phyloP scores from a whole-genome alignment of 495 filamentous ascomycete species.

The Aspergillus sclerotioniger region DNA sequence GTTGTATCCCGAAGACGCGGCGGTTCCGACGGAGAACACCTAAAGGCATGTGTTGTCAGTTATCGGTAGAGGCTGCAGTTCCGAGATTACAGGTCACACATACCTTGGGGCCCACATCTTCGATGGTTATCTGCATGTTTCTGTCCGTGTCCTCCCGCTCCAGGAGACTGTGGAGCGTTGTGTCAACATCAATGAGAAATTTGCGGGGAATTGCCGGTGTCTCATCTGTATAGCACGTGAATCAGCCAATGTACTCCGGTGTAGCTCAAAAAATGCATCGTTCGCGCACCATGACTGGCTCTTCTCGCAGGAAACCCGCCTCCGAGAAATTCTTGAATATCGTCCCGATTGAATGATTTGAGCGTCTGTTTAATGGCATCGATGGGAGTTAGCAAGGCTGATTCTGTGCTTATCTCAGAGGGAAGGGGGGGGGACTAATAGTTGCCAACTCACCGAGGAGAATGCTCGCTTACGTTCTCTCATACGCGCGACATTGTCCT shows the following conservation, averaged over 20 bases:
- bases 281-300: conserved; percentile 47
- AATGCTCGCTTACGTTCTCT: conserved; percentile 43
- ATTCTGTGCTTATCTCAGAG: conserved; percentile 2
- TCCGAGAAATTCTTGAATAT: conserved; percentile 36
- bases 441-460: conserved; percentile 45
- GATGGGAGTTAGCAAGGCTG: neutral
- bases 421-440: conserved; percentile 5
- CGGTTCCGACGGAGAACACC: conserved; percentile 78
- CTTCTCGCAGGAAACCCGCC: conserved; percentile 36
- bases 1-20: conserved; percentile 80
- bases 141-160: conserved; percentile 84
- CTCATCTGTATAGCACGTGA: conserved; percentile 42
- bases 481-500: conserved; percentile 32
- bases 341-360: conserved; percentile 35
- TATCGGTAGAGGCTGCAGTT: neutral
- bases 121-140: conserved; percentile 95
- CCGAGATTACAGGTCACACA: neutral
- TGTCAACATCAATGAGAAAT: conserved; percentile 75
- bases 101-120: conserved; percentile 92
- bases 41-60: conserved; percentile 23
- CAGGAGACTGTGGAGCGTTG: conserved; percentile 67
- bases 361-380: conserved; percentile 27
- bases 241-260: conserved; percentile 10
- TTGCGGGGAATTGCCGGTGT: conserved; percentile 53
- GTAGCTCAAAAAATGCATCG: neutral